phyloP scores from a whole-genome alignment of 768 basidiomycete genomes.

The Russula sp. region DNA sequence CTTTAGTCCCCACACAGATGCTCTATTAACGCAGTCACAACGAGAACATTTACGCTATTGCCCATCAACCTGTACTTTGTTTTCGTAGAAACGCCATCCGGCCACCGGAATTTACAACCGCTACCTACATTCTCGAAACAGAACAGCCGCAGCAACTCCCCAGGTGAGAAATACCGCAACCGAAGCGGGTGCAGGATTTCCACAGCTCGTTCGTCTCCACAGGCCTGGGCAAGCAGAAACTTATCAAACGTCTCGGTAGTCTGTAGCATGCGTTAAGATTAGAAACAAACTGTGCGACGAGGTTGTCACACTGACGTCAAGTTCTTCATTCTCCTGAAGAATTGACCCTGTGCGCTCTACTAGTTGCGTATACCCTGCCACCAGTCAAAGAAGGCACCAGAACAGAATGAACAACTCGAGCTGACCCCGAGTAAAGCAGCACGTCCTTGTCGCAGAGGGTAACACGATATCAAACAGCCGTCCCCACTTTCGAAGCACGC shows the following conservation, averaged over 20 bases:
- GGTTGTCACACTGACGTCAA: conserved; percentile 46
- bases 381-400: not conserved
- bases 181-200: conserved; percentile 51
- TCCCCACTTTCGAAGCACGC: conserved; percentile 67
- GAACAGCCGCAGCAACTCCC: conserved; percentile 65
- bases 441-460: conserved; percentile 55
- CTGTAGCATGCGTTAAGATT: conserved; percentile 32
- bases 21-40: conserved; percentile 55
- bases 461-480: conserved; percentile 73
- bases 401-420: not conserved
- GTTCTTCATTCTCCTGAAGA: conserved; percentile 59
- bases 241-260: conserved; percentile 52
- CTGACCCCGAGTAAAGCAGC: conserved; percentile 77
- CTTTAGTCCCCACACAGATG: conserved; percentile 38
- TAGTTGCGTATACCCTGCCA: conserved; percentile 65
- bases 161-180: conserved; percentile 70
- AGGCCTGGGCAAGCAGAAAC: conserved; percentile 44
- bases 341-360: conserved; percentile 77
- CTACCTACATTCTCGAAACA: conserved; percentile 39
- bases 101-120: conserved; percentile 50
- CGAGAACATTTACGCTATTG: conserved; percentile 76
- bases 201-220: conserved; percentile 40
- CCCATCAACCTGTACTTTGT: conserved; percentile 73
- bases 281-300: not conserved
- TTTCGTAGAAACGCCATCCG: conserved; percentile 51